Evolutionary conservation across 2,329 filamentous ascomycete species (phyloP).

Genomic region (Botrytis pseudocinerea): DNA sequence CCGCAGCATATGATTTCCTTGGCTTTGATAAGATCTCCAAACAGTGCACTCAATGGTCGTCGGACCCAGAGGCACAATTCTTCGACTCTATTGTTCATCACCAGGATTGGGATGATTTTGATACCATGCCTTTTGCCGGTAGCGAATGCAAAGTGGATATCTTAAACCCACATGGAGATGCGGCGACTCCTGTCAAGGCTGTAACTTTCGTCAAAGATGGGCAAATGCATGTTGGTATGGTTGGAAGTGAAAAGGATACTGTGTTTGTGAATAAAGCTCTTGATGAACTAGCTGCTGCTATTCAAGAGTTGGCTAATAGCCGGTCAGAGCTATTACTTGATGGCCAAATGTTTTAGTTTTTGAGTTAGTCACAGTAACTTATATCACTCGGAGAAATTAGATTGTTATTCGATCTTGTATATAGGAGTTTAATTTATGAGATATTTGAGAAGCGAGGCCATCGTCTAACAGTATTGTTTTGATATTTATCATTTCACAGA

Average conservation of each 20-base stretch:
- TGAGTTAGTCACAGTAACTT: not conserved
- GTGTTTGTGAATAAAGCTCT: slow-evolving; percentile 43
- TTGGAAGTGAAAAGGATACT: slow-evolving; percentile 46
- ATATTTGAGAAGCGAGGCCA: not conserved
- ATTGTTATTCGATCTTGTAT: not conserved
- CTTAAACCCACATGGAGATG: slow-evolving; percentile 44
- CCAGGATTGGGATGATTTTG: slow-evolving; percentile 44
- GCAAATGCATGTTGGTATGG: slow-evolving; percentile 47
- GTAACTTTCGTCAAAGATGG: slow-evolving; percentile 47
- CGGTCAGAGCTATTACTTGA: slow-evolving; percentile 25
- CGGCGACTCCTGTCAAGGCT: slow-evolving; percentile 47
- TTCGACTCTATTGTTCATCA: slow-evolving; percentile 45
- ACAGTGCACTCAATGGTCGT: slow-evolving; percentile 42
- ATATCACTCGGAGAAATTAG: not conserved
- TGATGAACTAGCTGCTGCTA: slow-evolving; percentile 36
- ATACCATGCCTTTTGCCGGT: slow-evolving; percentile 46
- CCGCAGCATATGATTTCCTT: slow-evolving; percentile 42
- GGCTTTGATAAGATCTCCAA: slow-evolving; percentile 42
- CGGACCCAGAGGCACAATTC: slow-evolving; percentile 28
- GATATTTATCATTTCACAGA: not conserved
- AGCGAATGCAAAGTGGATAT: slow-evolving; percentile 39
- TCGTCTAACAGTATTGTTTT: not conserved
- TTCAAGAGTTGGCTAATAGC: slow-evolving; percentile 30
- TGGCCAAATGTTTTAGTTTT: slow-evolving; percentile 19
- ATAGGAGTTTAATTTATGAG: not conserved